Base-by-base conservation (phyloP, 2,329 filamentous ascomycete genomes). In the Aspergillus sp. region DNA sequence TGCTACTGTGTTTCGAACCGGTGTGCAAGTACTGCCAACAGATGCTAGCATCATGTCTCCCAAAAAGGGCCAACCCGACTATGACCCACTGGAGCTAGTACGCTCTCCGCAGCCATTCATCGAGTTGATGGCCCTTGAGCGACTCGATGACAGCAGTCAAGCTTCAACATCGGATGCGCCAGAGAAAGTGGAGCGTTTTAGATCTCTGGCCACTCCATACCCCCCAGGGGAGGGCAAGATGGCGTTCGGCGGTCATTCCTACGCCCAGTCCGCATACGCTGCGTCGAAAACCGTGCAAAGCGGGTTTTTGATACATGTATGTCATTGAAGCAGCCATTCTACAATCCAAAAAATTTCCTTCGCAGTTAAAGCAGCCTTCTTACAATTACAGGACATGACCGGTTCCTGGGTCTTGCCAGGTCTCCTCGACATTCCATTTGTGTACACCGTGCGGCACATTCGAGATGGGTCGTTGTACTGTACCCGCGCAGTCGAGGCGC, bases 211-310 rank as follows among this genome's bases (percentile, higher is more conserved):
- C 22, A 30, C 31, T 3, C 58, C 57, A 2, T 71, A 63, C 39
- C 56, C 61, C 8, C 67, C 68, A 0, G 64, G 59, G 3, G 55
- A 52, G 5, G 49, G 58, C 11, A 55, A 55, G 2, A 55, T 61
- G 10, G 64, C 69, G 0, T 74, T 72, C 49, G 71, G 71, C 8
- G 71, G 71, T 1, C 70, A 75, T 53, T 69, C 74, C 4, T 74
- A 67, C 42, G 66, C 68, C n/a, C 72, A 75, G 49, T 66, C 71
- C 19, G 69, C 67, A 11, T 75, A 68, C 58, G 71, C 71, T 11
- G 71, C 72, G 6, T 66, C 67, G 6, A 66, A 73, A 39, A 75
- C 71, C 2, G 67, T 74, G 8, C 47, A 44, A 4, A 52, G 59
- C 16, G 71, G 68, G 2, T 67, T 71, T 30, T 47, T 72, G 16